Evolutionary conservation across 2,329 filamentous ascomycete genomes (phyloP), one percentile per base, ranked within the genome.

Genomic region (Botryosphaeria dothidea): DNA sequence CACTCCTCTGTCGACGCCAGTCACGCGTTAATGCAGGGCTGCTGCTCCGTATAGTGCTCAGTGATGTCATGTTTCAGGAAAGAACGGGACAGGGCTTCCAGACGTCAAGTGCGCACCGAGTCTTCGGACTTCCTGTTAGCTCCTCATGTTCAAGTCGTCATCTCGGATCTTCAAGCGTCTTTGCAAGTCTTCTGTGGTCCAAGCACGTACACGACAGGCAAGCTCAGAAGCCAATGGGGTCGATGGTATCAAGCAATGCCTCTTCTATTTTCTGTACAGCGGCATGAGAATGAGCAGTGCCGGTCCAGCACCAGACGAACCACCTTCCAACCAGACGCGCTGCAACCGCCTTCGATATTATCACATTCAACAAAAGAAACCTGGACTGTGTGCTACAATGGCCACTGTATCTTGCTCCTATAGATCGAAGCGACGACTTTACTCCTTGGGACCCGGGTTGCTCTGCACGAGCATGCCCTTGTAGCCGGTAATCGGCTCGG

Each of bases 381-480:
- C 6, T 36, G 25, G 49, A 56, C 21, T 43, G 51, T 45, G 43
- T 54, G 49, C 49, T 64, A 17, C 38, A 43, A 46, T 19, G 51
- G 25, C 51, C 61, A 52, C 49, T 36, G 38, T 34, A 56, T 25
- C 36, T 43, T 54, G 48, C 15, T 25, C 45, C 36, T 34, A 36
- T 34, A 13, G n/a, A 54, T 25, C 3, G 27, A 21, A 23, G 34
- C 25, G 48, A 29, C n/a, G 17, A n/a, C 6, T 48, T 36, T 64
- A 57, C 36, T 52, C 41, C 62, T 65, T 65, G 51, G 45, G 45
- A 17, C 51, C 75, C 19, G 76, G 75, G 66, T 71, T 72, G 70
- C 74, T 76, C 71, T 78, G 76, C 41, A 77, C 72, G 71, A 77
- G 60, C 76, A 78, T 78, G 58, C 76, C 76, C 69, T 75, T 73